Percentiles rank a stretch among this genome's conserved stretches.
phyloP scores from a whole-genome alignment of 106 monocot genomes.

The Apostasia shenzhenica region DNA sequence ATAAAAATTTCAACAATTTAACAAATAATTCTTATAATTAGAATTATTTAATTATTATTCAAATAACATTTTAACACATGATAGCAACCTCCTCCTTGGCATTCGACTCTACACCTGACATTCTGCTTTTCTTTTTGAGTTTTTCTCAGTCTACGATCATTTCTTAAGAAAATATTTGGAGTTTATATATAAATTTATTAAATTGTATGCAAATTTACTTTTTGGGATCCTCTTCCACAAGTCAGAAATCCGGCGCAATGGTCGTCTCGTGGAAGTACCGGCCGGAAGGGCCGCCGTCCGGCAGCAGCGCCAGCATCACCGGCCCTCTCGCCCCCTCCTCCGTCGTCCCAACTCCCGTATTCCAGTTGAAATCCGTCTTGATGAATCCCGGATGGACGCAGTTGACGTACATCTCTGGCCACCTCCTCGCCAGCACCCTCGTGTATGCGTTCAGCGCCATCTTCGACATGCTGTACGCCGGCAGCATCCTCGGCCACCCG shows the following conservation, averaged over 20 bases:
- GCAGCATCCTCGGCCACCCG: not conserved
- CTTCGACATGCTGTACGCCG: constrained; percentile 9
- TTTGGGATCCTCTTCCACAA: no score
- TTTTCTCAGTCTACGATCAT: no score
- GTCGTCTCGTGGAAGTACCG: constrained; percentile 9
- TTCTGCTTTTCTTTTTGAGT: no score
- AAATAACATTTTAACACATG: no score
- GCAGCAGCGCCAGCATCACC: constrained; percentile 15
- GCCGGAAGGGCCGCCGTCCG: constrained; percentile 9
- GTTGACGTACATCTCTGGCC: not conserved
- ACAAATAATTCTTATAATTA: no score
- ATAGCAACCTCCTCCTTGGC: no score
- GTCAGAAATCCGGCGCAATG: not conserved
- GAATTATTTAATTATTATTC: no score
- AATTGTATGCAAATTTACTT: no score
- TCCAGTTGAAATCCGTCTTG: constrained; percentile 29
- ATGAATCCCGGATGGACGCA: not conserved
- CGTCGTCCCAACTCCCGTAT: constrained; percentile 3
- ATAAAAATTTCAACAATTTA: no score
- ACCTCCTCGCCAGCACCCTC: constrained; percentile 35
- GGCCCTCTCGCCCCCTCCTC: constrained; percentile 33
- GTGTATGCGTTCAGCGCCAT: constrained; percentile 36
- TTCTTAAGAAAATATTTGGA: no score
- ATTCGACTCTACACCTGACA: no score
- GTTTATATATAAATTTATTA: no score